Conservation (phyloP, 2,329 filamentous ascomycete genomes). For the Colletotrichum paranaense region DNA sequence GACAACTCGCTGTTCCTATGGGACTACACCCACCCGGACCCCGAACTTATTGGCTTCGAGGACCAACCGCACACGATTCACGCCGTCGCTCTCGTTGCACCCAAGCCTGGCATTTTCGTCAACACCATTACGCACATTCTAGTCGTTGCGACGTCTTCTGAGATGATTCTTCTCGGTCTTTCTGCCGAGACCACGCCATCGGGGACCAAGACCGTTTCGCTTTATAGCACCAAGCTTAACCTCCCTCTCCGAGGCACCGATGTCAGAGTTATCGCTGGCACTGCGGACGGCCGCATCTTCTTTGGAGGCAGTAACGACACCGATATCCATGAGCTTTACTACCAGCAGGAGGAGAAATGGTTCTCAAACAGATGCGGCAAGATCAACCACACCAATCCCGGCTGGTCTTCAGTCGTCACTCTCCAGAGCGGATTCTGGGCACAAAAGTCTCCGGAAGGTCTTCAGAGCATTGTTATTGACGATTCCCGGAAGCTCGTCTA, state of each 20-base stretch:
- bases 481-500: conserved; percentile 91
- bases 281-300: conserved; percentile 90
- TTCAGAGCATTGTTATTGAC: conserved; percentile 86
- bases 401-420: conserved; percentile 73
- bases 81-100: conserved; percentile 87
- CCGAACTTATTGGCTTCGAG: conserved; percentile 91
- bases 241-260: conserved; percentile 81
- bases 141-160: conserved; percentile 86
- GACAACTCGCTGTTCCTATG: conserved; percentile 97
- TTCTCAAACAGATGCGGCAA: conserved; percentile 90
- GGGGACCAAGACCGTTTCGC: conserved; percentile 77
- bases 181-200: conserved; percentile 72
- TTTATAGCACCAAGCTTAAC: conserved; percentile 92
- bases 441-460: conserved; percentile 67
- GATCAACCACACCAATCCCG: conserved; percentile 85
- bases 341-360: conserved; percentile 98
- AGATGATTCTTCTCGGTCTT: conserved; percentile 91
- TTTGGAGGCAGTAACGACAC: conserved; percentile 85
- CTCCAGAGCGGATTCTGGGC: conserved; percentile 63
- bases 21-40: conserved; percentile 96
- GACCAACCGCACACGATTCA: conserved; percentile 90
- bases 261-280: conserved; percentile 83
- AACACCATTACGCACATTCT: conserved; percentile 87
- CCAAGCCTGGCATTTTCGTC: conserved; percentile 89
- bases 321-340: conserved; percentile 93